Evolutionary conservation across 2,329 filamentous ascomycete genomes (phyloP), one percentile per base, ranked within the genome.

Genomic region (Capronia americana): DNA sequence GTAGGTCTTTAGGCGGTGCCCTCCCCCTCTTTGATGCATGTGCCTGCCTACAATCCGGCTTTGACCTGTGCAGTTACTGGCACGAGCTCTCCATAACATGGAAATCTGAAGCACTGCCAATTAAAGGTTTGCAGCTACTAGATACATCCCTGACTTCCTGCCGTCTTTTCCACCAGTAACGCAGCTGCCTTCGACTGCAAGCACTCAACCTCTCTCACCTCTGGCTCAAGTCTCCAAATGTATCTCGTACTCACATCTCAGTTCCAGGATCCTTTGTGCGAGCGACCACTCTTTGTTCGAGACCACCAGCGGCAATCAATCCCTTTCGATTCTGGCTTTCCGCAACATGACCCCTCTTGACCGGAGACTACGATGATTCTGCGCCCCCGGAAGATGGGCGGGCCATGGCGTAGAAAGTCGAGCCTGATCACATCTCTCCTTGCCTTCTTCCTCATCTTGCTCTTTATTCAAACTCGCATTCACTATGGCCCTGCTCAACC

Each of bases 401-500:
- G 63, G 26, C 57, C 51, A 66, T 64, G 63, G 68, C 53, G 64
- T 65, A 62, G 68, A 54, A 65, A 62, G 54, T 41, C 60, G n/a
- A 50, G 57, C 54, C 34, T 67, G 7, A 55, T 66, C 41, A 60
- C 61, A n/a, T 54, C 28, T 24, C 54, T 70, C 6, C 65, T 70
- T 24, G 38, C 51, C 53, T 54, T 68, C 10, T 56, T 70, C 57
- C 41, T 59, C 55, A 50, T 68, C 32, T 60, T 70, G 59, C 60
- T 70, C 51, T 67, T 66, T 53, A 57, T 70, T n/a, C 65, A 68
- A 12, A 62, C 59, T 46, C 63, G 53, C 24, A 28, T 66, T 38
- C 41, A 57, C n/a, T 30, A 51, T 34, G 34, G 30, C 24, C 50
- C 65, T n/a, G 53, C 55, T 28, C 24, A 34, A 34, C 53, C 28